Evolutionary conservation across 2,329 filamentous ascomycete species (phyloP).

Genomic region (Penicillium sp.): DNA sequence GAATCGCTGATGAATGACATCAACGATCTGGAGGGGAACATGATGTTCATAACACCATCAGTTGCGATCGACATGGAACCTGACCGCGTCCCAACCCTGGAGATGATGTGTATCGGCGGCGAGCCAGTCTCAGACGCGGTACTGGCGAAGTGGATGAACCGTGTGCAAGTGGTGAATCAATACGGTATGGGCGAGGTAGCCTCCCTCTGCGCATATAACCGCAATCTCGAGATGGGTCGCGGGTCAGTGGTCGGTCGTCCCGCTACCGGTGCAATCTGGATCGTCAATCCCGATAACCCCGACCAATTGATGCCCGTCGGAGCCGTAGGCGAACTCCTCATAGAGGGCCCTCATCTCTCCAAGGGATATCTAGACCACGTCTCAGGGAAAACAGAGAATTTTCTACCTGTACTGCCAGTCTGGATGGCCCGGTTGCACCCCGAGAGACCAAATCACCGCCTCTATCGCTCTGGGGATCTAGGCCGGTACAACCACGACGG

Average conservation of each 20-base stretch:
- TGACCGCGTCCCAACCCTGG: conserved; percentile 16
- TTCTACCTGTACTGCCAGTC: conserved; percentile 11
- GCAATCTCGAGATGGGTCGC: conserved; percentile 10
- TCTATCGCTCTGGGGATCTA: conserved; percentile 28
- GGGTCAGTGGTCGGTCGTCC: conserved; percentile 18
- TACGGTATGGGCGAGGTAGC: conserved; percentile 30
- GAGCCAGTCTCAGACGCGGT: conserved; percentile 25
- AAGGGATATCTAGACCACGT: conserved; percentile 26
- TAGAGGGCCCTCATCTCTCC: conserved; percentile 29
- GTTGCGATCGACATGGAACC: conserved; percentile 24
- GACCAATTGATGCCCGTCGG: conserved; percentile 26
- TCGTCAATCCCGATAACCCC: conserved; percentile 21
- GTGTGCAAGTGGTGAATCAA: conserved; percentile 22
- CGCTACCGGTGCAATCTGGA: conserved; percentile 27
- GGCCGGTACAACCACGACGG: conserved; percentile 24
- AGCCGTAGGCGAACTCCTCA: conserved; percentile 29
- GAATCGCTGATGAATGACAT: conserved; percentile 16
- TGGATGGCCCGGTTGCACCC: conserved; percentile 19
- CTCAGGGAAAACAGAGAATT: conserved; percentile 14
- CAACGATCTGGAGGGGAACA: conserved; percentile 20
- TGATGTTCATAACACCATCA: conserved; percentile 26
- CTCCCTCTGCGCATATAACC: conserved; percentile 24
- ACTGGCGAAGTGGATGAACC: conserved; percentile 16
- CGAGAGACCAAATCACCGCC: conserved; percentile 6
- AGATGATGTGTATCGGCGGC: conserved; percentile 26